These are phyloP conservation scores for Hevea brasiliensis DNA, from an alignment of 345 rosid species.

Conservation along the genomic window DNA sequence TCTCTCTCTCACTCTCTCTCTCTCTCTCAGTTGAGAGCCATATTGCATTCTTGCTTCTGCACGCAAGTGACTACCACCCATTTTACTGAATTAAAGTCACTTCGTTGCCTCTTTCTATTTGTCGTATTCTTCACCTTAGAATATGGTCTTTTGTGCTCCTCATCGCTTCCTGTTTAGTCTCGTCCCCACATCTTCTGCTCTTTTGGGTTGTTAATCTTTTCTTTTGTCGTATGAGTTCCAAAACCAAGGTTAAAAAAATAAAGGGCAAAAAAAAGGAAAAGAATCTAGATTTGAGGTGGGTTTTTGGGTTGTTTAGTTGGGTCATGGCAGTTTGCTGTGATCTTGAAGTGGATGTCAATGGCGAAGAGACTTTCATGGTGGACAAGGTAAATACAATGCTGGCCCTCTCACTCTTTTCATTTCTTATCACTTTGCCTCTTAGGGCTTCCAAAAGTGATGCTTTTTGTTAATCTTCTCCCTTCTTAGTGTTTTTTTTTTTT, in stretches of 20 bases:
- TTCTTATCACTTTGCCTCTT: not conserved
- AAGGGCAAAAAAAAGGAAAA: not conserved
- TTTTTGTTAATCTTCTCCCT: no score
- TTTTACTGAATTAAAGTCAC: constrained; percentile 12
- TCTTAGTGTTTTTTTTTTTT: no score
- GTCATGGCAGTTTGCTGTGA: constrained; percentile 75
- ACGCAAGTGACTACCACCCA: not conserved
- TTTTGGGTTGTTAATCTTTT: constrained; percentile 1
- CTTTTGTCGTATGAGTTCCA: not conserved
- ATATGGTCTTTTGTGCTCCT: not conserved
- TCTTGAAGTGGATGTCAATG: constrained; percentile 93
- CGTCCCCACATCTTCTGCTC: not conserved
- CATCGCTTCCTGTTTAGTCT: not conserved
- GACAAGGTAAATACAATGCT: constrained; percentile 51
- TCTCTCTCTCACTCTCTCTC: not conserved
- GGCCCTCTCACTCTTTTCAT: not conserved
- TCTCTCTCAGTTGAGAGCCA: not conserved
- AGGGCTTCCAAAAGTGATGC: no score
- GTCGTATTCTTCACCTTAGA: constrained; percentile 11
- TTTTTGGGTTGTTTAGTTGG: constrained; percentile 17
- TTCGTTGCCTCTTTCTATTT: constrained; percentile 14
- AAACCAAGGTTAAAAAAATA: not conserved
- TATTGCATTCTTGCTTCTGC: not conserved
- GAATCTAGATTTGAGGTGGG: constrained; percentile 25
- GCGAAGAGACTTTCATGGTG: constrained; percentile 77